Evolutionary conservation across 2,329 filamentous ascomycete genomes (phyloP), one percentile per base, ranked within the genome.

Genomic region (Drechmeria coniospora): DNA sequence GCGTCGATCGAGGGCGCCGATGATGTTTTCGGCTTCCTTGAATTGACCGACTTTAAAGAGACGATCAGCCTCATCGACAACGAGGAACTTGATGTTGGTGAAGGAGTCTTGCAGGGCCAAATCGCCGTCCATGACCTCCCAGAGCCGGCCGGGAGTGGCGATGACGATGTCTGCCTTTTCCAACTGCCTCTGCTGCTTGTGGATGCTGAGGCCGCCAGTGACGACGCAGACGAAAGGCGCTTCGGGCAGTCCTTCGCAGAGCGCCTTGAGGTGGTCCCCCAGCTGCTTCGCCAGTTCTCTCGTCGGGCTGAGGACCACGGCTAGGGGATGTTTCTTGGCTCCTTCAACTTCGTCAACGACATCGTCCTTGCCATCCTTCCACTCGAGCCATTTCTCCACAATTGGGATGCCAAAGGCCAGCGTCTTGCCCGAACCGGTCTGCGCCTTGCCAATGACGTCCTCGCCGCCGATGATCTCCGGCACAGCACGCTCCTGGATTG

Each of bases 341-440:
- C 15, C 25, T 10, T 32, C 31, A 6, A 28, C 40, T 31, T 38
- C 31, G 27, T 46, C 35, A n/a, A n/a, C n/a, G n/a, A n/a, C n/a
- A 29, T 57, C 51, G 12, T 50, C 45, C 14, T 44, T 43, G 10
- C 47, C 50, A 23, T 51, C 50, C 15, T 49, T 51, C 31, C 46
- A 46, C 33, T 68, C 65, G 21, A 98, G 55, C 63, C 78, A 94
- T 30, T 68, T 65, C 51, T 98, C 86, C 8, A 95, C 61, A 31
- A 98, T 90, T 0, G 90, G 90, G 36, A 98, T 84, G 1, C 79
- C 83, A 51, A 93, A 98, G 0, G 90, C 87, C 24, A 98, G 60
- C 0, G 90, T 98, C 56, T 98, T 98, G 41, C 90, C 90, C 10
- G 90, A 95, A 38, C 90, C 90, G 0, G 90, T 98, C 8, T 87